A percentile compares a stretch with the other conserved stretches of the same genome.
Evolutionary conservation across 352 stramenopile species (phyloP).

Genomic region (Elongisporangium anandrum): DNA sequence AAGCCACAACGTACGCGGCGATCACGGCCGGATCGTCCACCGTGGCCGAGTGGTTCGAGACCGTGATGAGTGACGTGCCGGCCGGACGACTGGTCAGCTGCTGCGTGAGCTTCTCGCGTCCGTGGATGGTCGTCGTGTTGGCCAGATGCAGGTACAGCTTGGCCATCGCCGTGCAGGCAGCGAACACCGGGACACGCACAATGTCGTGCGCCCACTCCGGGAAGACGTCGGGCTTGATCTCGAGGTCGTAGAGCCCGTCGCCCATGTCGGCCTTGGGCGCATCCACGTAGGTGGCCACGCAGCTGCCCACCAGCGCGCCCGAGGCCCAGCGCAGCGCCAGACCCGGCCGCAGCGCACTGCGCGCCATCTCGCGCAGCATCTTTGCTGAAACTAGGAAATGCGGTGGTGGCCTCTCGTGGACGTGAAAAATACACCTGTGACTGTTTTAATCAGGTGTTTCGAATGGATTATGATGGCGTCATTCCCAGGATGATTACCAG

Average conservation of each 20-base stretch:
- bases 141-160: constrained; percentile 57
- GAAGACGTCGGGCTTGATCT: constrained; percentile 32
- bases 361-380: background rate
- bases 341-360: constrained; percentile 5
- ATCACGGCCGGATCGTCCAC: constrained; percentile 75
- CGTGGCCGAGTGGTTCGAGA: constrained; percentile 82
- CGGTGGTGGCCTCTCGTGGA: background rate
- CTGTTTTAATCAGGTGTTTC: background rate
- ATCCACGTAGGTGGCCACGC: constrained; percentile 51
- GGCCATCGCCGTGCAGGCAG: constrained; percentile 29
- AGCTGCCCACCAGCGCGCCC: background rate
- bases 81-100: constrained; percentile 37
- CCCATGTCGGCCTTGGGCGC: constrained; percentile 46
- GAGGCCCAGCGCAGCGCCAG: constrained; percentile 9
- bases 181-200: constrained; percentile 45
- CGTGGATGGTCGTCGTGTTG: constrained; percentile 45
- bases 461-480: background rate
- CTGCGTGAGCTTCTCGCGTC: constrained; percentile 36
- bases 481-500: background rate
- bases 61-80: constrained; percentile 63
- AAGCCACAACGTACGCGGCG: constrained; percentile 34
- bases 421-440: background rate
- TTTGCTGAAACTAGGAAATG: background rate
- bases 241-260: constrained; percentile 39
- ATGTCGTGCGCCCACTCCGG: constrained; percentile 68